Conservation (phyloP, 805 yeast genomes). For the Pichia thaimueangensis region DNA sequence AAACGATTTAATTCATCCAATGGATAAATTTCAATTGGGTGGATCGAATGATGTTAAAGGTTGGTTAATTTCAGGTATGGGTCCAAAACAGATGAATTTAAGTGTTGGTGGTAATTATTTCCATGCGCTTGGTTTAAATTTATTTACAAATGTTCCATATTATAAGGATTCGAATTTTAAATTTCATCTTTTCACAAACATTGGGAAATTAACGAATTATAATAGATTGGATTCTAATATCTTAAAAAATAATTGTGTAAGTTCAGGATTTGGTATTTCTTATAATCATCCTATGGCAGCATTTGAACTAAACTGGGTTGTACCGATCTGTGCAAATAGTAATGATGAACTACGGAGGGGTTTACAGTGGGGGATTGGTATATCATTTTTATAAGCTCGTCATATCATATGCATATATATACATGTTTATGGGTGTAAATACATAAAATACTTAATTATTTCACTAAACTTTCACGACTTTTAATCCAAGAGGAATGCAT, state of each 20-base stretch:
- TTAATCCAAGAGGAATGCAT: slow-evolving; percentile 61
- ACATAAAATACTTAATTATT: slow-evolving; percentile 8
- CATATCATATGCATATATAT: not conserved
- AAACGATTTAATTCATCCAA: slow-evolving; percentile 28
- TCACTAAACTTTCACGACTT: slow-evolving; percentile 22
- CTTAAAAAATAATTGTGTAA: slow-evolving; percentile 16
- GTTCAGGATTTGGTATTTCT: slow-evolving; percentile 44
- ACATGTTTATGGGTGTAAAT: not conserved
- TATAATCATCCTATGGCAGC: slow-evolving; percentile 54
- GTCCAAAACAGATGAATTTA: slow-evolving; percentile 46
- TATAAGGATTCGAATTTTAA: slow-evolving; percentile 40
- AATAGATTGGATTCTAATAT: slow-evolving; percentile 6
- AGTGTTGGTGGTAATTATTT: slow-evolving; percentile 50
- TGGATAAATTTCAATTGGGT: slow-evolving; percentile 52
- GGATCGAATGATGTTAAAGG: slow-evolving; percentile 56
- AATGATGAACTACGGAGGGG: slow-evolving; percentile 47
- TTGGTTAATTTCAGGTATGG: slow-evolving; percentile 45
- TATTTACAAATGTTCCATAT: slow-evolving; percentile 39
- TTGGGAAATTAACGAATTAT: slow-evolving; percentile 37
- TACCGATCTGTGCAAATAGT: slow-evolving; percentile 41
- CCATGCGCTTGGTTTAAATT: slow-evolving; percentile 39
- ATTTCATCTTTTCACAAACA: slow-evolving; percentile 42
- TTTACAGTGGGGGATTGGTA: slow-evolving; percentile 52
- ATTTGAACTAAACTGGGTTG: slow-evolving; percentile 49
- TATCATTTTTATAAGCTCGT: slow-evolving; percentile 41